Percentiles rank a stretch among this genome's conserved stretches.
phyloP scores from a whole-genome alignment of 2,329 filamentous ascomycete species.

The Talaromyces funiculosus region DNA sequence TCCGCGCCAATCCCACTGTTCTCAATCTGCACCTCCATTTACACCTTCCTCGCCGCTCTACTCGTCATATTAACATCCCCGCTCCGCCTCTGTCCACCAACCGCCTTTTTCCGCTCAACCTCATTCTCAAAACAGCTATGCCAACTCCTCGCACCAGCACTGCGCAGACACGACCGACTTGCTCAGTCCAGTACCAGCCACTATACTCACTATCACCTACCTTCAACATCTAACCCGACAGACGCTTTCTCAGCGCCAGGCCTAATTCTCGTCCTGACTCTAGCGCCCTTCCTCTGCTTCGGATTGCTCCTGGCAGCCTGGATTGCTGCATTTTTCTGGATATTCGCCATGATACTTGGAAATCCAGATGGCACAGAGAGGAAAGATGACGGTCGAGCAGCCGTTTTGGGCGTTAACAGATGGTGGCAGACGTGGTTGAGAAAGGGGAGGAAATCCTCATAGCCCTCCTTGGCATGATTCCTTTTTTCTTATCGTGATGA shows the following conservation, averaged over 20 bases:
- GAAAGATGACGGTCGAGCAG: slow-evolving; percentile 56
- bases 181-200: slow-evolving; percentile 14
- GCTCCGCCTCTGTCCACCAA: slow-evolving; percentile 48
- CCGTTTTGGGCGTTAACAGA: slow-evolving; percentile 52
- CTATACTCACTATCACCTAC: slow-evolving; percentile 20
- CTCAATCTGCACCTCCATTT: slow-evolving; percentile 50
- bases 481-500: neutral
- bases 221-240: slow-evolving; percentile 38
- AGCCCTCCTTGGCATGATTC: neutral
- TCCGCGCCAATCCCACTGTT: slow-evolving; percentile 51
- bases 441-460: slow-evolving; percentile 24
- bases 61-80: slow-evolving; percentile 49
- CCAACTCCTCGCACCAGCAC: slow-evolving; percentile 48
- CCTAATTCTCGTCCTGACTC: slow-evolving; percentile 49
- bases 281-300: slow-evolving; percentile 53
- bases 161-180: slow-evolving; percentile 44
- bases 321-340: slow-evolving; percentile 58
- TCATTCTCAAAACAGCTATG: slow-evolving; percentile 47
- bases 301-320: slow-evolving; percentile 53
- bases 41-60: slow-evolving; percentile 49
- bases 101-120: slow-evolving; percentile 38
- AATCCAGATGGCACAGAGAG: slow-evolving; percentile 57
- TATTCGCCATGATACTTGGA: slow-evolving; percentile 56
- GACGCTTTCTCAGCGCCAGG: slow-evolving; percentile 31
- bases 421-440: slow-evolving; percentile 58